Evolutionary conservation across 202 grass and related monocot species (phyloP), one percentile per base, ranked within the genome.

Genomic region (Zizania palustris): DNA sequence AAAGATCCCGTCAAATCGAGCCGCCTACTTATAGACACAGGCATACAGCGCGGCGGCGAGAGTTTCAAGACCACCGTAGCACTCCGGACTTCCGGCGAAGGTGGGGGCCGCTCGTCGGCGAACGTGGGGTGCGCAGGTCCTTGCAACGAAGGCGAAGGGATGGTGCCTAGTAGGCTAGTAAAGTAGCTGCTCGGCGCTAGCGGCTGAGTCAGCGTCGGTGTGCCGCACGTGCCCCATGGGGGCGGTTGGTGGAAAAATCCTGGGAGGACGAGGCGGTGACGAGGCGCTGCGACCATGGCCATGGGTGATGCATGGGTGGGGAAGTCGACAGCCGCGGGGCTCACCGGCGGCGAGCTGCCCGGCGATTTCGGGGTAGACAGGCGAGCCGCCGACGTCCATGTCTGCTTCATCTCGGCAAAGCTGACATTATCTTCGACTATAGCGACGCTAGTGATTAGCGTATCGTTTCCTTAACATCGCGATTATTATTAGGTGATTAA

Each of bases 11-110:
- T 6, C 0, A 2, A 1, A 15, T 18, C 50, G 16, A 19, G 6
- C 16, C 12, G 7, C 53, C 0, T 79, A 84, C 81, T 76, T 82
- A 89, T 89, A 91, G 6, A 5, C n/a, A n/a, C n/a, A n/a, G n/a
- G n/a, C n/a, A n/a, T 1, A 6, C 48, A 15, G 37, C 35, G 7
- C 6, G 3, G 45, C 54, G 15, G 73, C n/a, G 21, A 28, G 28
- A 28, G 28, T 1, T 28, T 28, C 28, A 28, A 28, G 28, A 28
- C 28, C 28, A 28, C 28, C 28, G 28, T 28, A 1, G 28, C 28
- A 28, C 28, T 28, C 28, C 28, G 28, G 28, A 28, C 28, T 28
- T 28, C 28, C 28, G 28, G 28, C 28, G 28, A 28, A 28, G 28
- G 3, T 18, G 14, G 28, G 80, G n/a, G 1, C 76, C 58, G 11